Evolutionary conservation across 129 eudicot genomes (phyloP), one percentile per base, ranked within the genome.

Genomic region (Smallanthus sonchifolius): DNA sequence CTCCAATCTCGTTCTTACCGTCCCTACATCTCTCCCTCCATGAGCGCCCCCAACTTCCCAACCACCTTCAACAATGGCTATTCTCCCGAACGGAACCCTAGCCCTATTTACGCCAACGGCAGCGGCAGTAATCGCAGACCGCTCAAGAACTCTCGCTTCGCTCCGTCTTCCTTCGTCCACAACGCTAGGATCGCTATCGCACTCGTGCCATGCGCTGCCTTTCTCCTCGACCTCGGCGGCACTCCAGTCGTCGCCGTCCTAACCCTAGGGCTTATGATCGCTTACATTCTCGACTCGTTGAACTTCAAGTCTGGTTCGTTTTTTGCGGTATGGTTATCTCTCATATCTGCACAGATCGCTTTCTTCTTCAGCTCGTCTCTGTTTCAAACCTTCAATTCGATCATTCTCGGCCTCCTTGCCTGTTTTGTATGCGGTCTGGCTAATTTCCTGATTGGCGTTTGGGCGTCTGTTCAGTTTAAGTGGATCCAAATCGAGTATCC

Each of bases 401-500:
- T 85, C 7, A 44, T 82, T 17, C 77, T 95, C 5, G 87, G 86
- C 2, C 28, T 87, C 9, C 76, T 91, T 15, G 96, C 99, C 1
- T 65, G 86, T 1, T 84, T 82, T 1, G 60, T 90, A 10, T 91
- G 96, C 38, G 94, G 88, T 6, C 36, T 83, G 67, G 65, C 90
- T 44, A 95, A 87, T 70, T 95, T 95, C 77, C 44, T 91, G 37
- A 75, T 95, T 7, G 99, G 97, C 0, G 96, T 91, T 11, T 95
- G 99, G 99, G 96, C 90, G n/a, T 95, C 99, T 20, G 86, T 95
- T 44, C 97, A 95, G 88, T 95, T 91, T 77, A 95, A 91, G 83
- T 95, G 96, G 96, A 87, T 95, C 75, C 97, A 91, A 14, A 83
- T 95, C 3, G 99, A 95, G 85, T 80, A 95, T 34, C 97, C 99